Evolutionary conservation across 441 rosid genomes (phyloP).

Genomic region (Codiaeum variegatum): DNA sequence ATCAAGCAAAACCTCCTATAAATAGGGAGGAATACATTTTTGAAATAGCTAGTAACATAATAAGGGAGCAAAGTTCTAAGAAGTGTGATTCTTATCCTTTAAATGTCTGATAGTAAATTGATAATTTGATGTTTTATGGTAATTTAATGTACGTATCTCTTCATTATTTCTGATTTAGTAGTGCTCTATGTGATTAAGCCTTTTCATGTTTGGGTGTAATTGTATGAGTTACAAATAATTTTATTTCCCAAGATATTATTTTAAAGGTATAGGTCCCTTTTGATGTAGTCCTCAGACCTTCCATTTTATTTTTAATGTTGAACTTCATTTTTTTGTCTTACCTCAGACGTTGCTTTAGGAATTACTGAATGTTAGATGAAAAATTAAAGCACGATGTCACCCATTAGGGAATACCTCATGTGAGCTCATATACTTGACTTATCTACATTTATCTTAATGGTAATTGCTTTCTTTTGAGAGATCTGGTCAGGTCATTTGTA

Average conservation of each 20-base stretch:
- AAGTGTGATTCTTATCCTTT: slow-evolving; percentile 37
- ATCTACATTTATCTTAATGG: background rate
- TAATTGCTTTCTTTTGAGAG: background rate
- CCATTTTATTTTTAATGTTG: slow-evolving; percentile 4
- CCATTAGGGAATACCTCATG: slow-evolving; percentile 96
- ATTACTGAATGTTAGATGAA: slow-evolving; percentile 76
- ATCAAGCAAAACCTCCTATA: slow-evolving; percentile 78
- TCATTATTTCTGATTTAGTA: slow-evolving; percentile 17
- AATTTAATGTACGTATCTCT: background rate
- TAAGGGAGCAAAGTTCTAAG: slow-evolving; percentile 96
- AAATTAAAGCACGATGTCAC: slow-evolving; percentile 90
- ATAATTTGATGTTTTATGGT: background rate
- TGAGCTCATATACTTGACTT: slow-evolving; percentile 31
- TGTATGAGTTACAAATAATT: slow-evolving; percentile 82
- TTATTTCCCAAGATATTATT: slow-evolving; percentile 80
- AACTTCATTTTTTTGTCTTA: slow-evolving; percentile 15
- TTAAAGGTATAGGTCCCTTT: slow-evolving; percentile 54
- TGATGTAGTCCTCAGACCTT: background rate
- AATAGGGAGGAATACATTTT: slow-evolving; percentile 94
- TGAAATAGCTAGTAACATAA: slow-evolving; percentile 80
- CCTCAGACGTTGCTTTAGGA: slow-evolving; percentile 73
- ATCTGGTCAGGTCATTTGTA: slow-evolving; percentile 2
- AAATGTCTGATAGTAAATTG: background rate
- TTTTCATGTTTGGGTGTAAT: slow-evolving; percentile 83
- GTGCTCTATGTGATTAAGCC: slow-evolving; percentile 40